These are phyloP conservation scores for Penicillium manginii DNA, from an alignment of 495 filamentous ascomycete genomes.

Conservation along the genomic window DNA sequence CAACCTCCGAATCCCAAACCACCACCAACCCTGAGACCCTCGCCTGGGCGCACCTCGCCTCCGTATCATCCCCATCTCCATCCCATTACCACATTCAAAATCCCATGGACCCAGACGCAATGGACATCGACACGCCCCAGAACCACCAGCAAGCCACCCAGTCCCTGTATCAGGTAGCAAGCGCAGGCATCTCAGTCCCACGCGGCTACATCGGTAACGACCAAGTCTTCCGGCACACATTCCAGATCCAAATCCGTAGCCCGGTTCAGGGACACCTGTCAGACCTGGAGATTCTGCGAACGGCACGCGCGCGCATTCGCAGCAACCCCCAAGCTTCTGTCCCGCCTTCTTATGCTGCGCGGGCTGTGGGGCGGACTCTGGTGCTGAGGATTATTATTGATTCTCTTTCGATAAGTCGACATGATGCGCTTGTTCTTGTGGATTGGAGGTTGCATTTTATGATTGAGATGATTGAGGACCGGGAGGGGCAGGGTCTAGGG, in stretches of 20 bases:
- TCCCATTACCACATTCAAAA: not conserved
- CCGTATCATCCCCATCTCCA: not conserved
- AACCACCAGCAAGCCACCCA: not conserved
- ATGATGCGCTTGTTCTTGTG: not conserved
- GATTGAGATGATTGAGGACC: constrained; percentile 10
- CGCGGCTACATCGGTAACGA: not conserved
- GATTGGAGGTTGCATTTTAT: constrained; percentile 2
- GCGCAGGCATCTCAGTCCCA: not conserved
- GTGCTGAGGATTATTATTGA: not conserved
- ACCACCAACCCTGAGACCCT: not conserved
- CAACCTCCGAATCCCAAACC: not conserved
- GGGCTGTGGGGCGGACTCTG: not conserved
- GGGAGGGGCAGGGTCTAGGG: constrained; percentile 5
- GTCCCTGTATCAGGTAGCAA: not conserved
- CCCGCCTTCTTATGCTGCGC: not conserved
- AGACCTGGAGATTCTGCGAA: not conserved
- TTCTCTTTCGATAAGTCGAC: not conserved
- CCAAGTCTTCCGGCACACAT: not conserved
- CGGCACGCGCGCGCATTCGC: not conserved
- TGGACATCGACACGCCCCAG: not conserved
- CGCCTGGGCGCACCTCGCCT: not conserved
- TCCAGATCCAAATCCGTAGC: not conserved
- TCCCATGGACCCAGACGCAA: not conserved
- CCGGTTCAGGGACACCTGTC: not conserved
- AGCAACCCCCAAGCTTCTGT: not conserved